Percentiles rank a stretch among this genome's conserved stretches.
phyloP scores from a whole-genome alignment of 2,329 filamentous ascomycete species.

The Furcasterigmium furcatum region DNA sequence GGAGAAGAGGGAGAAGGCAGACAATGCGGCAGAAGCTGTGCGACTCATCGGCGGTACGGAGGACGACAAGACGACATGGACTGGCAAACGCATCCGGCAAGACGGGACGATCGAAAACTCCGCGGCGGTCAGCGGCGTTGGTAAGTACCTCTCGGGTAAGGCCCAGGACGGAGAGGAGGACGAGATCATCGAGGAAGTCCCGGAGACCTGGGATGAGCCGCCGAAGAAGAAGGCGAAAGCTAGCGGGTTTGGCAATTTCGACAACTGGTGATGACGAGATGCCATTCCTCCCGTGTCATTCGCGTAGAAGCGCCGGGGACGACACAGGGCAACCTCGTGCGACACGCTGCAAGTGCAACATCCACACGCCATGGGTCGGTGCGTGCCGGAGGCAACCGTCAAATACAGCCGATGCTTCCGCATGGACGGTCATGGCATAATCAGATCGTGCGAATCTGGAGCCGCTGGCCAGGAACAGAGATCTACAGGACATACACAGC shows the following conservation, averaged over 20 bases:
- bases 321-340: no score
- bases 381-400: no score
- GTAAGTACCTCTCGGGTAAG: conserved; percentile 68
- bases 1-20: conserved; percentile 56
- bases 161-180: conserved; percentile 12
- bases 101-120: conserved; percentile 55
- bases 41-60: conserved; percentile 68
- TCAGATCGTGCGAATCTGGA: no score
- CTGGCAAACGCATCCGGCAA: conserved; percentile 79
- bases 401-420: no score
- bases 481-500: no score
- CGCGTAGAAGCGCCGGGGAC: no score
- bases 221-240: conserved; percentile 77
- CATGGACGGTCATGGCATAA: no score
- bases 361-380: no score
- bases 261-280: conserved; percentile 66
- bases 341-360: no score
- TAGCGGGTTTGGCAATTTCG: conserved; percentile 91
- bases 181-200: conserved; percentile 45
- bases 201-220: conserved; percentile 65
- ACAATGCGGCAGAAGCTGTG: conserved; percentile 59
- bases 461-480: no score
- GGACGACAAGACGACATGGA: conserved; percentile 92
- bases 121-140: conserved; percentile 47
- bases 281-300: not conserved